Conservation (phyloP, 305 asterid genomes). For the Solanum hybrid region DNA sequence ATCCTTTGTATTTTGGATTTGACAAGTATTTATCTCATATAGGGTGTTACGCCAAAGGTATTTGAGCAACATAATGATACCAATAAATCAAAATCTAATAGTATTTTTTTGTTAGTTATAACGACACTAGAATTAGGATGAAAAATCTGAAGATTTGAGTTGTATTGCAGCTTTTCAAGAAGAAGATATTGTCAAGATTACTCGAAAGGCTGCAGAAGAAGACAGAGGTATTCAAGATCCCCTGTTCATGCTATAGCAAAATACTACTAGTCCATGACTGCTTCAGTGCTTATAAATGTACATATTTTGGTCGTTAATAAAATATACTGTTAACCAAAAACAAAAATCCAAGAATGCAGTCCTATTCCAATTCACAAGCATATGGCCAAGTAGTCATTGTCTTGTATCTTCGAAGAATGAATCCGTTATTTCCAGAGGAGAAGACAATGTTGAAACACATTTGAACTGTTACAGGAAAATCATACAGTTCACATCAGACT, state of each 20-base stretch:
- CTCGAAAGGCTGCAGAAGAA: not conserved
- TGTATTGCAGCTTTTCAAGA: not conserved
- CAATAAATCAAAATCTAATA: not conserved
- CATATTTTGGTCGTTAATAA: not conserved
- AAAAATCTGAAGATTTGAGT: not conserved
- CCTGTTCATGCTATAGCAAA: not conserved
- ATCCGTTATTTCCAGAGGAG: conserved; percentile 30
- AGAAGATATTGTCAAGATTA: not conserved
- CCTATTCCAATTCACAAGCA: not conserved
- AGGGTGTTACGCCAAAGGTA: too few species aligned
- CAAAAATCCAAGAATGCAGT: not conserved
- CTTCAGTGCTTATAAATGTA: not conserved
- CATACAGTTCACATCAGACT: not conserved
- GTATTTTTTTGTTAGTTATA: too few species aligned
- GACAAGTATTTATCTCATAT: too few species aligned
- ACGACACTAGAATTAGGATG: too few species aligned
- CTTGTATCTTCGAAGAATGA: conserved; percentile 24
- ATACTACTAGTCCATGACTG: not conserved
- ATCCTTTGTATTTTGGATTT: not conserved
- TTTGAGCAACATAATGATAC: not conserved
- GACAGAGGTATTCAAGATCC: not conserved
- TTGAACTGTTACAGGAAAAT: conserved; percentile 41
- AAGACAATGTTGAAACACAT: conserved; percentile 33
- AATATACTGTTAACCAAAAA: not conserved
- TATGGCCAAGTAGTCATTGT: not conserved